Evolutionary conservation across 2,329 filamentous ascomycete genomes (phyloP), one percentile per base, ranked within the genome.

Genomic region (Colletotrichum australisinense): DNA sequence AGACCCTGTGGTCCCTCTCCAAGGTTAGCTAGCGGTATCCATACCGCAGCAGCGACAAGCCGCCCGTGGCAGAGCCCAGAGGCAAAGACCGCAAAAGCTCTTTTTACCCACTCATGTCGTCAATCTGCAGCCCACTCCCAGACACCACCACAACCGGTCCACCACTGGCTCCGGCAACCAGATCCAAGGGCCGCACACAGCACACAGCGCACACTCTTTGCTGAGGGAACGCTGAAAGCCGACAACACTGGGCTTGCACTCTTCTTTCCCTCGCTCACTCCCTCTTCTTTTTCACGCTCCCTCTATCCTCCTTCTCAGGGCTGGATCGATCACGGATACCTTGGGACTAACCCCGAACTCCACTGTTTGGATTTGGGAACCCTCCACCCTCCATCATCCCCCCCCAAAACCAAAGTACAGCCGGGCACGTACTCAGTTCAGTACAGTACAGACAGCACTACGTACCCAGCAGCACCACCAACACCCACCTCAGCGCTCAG

Each of bases 291-390:
- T 49, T n/a, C 42, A n/a, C 42, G 42, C 63, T 52, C 38, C 57
- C 53, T 55, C 38, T 58, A 30, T 60, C 57, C 55, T 32, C 14
- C 14, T 63, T 30, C 63, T 58, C 68, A 67, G 56, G 38, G n/a
- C 38, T 38, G 32, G 52, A 65, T 42, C 16, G 42, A 49, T 11
- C 16, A 58, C 68, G 42, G 24, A 30, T 26, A 55, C 58, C 30
- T 63, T 63, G 49, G 58, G 58, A n/a, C 38, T 38, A 42, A 53
- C 26, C 14, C 49, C 52, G 52, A 63, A 59, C 58, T 55, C 66
- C 69, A 64, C 69, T 69, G 59, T 69, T 72, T 69, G 69, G 65
- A 72, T 63, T 72, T 72, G 69, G 58, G 67, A 69, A 55, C 67
- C 56, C 67, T 56, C 57, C 58, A 30, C 42, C 42, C 42, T 49